A percentile compares a stretch with the other conserved stretches of the same genome.
phyloP scores from a whole-genome alignment of 1,284 basidiomycete genomes.

The Cutaneotrichosporon sp. region DNA sequence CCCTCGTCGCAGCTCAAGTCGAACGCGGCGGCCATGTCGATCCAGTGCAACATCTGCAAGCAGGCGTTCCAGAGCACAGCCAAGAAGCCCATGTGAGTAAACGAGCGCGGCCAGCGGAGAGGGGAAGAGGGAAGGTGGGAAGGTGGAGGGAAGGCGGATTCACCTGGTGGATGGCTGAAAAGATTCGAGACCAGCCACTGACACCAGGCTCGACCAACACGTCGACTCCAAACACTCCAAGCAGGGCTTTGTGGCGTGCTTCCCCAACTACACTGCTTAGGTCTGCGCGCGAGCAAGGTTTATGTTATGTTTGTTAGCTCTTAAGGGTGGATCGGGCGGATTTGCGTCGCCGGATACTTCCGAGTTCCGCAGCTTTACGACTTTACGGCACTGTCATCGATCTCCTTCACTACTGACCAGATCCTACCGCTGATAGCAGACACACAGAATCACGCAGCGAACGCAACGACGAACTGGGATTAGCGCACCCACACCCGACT shows the following conservation, averaged over 20 bases:
- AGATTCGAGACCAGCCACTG: neutral
- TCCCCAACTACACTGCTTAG: constrained; percentile 38
- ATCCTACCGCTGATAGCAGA: neutral
- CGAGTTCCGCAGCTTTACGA: neutral
- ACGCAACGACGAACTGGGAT: neutral
- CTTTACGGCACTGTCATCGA: too few relatives aligned
- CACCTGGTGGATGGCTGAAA: neutral
- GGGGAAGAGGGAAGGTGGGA: too few relatives aligned
- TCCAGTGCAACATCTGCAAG: constrained; percentile 56
- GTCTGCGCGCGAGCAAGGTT: neutral
- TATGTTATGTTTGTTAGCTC: constrained; percentile 13
- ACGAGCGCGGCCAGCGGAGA: too few relatives aligned
- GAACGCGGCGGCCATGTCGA: constrained; percentile 53
- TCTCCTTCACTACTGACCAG: too few relatives aligned
- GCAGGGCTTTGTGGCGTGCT: constrained; percentile 36
- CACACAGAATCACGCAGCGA: neutral
- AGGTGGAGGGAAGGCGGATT: too few relatives aligned
- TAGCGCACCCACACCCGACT: neutral
- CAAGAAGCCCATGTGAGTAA: constrained; percentile 51
- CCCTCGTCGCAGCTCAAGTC: constrained; percentile 48
- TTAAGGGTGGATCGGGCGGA: neutral
- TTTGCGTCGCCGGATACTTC: neutral
- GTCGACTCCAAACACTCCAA: constrained; percentile 44
- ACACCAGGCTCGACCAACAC: constrained; percentile 41
- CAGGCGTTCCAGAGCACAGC: constrained; percentile 57